A percentile compares a stretch with the other conserved stretches of the same genome.
These are phyloP conservation scores for Tricholomella constricta DNA, from an alignment of 768 basidiomycete genomes.

Conservation along the genomic window DNA sequence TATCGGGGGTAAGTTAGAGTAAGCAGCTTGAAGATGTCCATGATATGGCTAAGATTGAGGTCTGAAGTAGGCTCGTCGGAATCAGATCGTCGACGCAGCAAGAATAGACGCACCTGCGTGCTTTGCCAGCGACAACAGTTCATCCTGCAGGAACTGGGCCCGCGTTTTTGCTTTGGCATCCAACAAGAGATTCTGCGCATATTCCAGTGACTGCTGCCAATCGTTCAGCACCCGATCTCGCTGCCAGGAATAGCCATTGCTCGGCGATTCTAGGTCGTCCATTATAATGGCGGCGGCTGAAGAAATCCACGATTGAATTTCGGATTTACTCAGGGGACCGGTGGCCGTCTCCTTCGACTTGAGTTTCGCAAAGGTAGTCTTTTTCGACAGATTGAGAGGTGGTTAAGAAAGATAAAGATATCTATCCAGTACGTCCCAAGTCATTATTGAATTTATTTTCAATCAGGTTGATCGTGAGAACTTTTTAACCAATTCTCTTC, in stretches of 20 bases:
- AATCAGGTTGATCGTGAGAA: conserved; percentile 12
- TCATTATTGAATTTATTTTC: conserved; percentile 9
- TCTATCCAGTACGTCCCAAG: neutral
- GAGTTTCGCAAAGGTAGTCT: conserved; percentile 48
- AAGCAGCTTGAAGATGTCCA: conserved; percentile 74
- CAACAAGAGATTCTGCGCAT: conserved; percentile 53
- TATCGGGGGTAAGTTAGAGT: conserved; percentile 81
- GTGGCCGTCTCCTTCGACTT: conserved; percentile 46
- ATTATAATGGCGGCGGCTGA: conserved; percentile 44
- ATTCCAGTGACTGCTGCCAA: conserved; percentile 56
- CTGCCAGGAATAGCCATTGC: conserved; percentile 43
- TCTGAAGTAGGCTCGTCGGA: conserved; percentile 38
- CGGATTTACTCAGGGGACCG: conserved; percentile 46
- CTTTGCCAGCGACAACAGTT: conserved; percentile 56
- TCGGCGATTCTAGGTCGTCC: conserved; percentile 33
- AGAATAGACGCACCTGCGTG: conserved; percentile 51
- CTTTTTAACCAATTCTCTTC: neutral
- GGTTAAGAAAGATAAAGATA: neutral
- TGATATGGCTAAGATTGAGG: conserved; percentile 54
- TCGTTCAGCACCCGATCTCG: conserved; percentile 53
- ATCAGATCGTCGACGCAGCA: conserved; percentile 5
- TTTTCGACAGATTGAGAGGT: conserved; percentile 36
- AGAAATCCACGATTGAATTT: conserved; percentile 67
- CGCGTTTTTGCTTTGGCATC: conserved; percentile 56
- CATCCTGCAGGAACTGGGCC: conserved; percentile 62